phyloP scores from a whole-genome alignment of 2,329 filamentous ascomycete species.

The Acarospora socialis region DNA sequence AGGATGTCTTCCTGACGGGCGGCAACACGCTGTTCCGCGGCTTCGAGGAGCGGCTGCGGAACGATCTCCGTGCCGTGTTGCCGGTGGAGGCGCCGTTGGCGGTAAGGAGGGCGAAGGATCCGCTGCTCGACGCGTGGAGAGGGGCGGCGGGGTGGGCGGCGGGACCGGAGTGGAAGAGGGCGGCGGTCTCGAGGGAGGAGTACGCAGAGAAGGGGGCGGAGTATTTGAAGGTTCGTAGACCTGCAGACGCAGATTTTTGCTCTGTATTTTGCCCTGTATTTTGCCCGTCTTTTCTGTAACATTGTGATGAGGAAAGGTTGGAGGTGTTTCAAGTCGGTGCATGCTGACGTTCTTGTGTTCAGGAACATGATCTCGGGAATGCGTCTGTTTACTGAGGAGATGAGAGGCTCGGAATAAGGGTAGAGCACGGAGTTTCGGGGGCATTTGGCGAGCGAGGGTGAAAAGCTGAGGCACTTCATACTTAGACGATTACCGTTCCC shows the following conservation, averaged over 20 bases:
- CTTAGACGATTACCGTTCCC: too few species aligned
- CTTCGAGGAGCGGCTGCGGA: constrained; percentile 68
- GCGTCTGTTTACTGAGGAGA: constrained; percentile 34
- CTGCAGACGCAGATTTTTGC: too few species aligned
- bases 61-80: constrained; percentile 58
- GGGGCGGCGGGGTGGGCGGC: constrained; percentile 76
- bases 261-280: too few species aligned
- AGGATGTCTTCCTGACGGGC: constrained; percentile 88
- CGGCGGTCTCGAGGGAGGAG: constrained; percentile 61
- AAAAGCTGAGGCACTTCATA: too few species aligned
- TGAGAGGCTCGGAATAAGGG: too few species aligned
- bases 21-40: constrained; percentile 75
- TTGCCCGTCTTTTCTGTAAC: too few species aligned
- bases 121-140: constrained; percentile 79
- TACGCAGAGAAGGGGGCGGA: constrained; percentile 85
- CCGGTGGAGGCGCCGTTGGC: constrained; percentile 53
- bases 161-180: constrained; percentile 42
- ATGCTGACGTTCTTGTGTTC: background rate
- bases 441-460: too few species aligned
- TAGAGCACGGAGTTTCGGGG: too few species aligned
- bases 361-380: constrained; percentile 56
- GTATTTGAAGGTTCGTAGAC: constrained; percentile 89
- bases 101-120: constrained; percentile 60
- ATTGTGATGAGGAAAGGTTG: background rate
- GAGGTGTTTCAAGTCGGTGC: constrained; percentile 11